Conservation (phyloP, 2,329 filamentous ascomycete species). For the Monosporascus ibericus region DNA sequence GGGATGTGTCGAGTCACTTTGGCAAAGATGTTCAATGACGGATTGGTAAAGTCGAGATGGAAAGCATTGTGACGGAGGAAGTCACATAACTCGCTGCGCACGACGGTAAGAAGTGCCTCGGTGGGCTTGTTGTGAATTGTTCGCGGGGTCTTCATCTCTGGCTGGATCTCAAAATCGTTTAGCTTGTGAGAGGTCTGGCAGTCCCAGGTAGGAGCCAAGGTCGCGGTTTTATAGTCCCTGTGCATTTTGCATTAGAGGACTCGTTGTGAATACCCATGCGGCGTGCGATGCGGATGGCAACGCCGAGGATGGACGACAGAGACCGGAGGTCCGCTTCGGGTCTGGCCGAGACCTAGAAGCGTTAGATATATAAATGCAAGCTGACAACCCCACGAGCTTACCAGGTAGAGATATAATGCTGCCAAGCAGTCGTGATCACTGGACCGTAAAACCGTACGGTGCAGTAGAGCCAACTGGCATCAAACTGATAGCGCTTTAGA, state of each 20-base stretch:
- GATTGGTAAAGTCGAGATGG: conserved; percentile 32
- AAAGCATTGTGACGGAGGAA: conserved; percentile 27
- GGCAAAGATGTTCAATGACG: conserved; percentile 51
- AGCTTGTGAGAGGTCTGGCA: conserved; percentile 37
- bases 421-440: conserved; percentile 48
- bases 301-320: conserved; percentile 44
- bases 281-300: conserved; percentile 51
- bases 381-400: conserved; percentile 21
- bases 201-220: conserved; percentile 32
- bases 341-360: conserved; percentile 40
- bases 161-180: conserved; percentile 39
- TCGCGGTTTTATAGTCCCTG: conserved; percentile 24
- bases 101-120: conserved; percentile 35
- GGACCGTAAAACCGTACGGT: conserved; percentile 42
- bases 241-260: conserved; percentile 17
- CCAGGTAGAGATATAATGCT: conserved; percentile 51
- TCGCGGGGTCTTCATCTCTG: conserved; percentile 32
- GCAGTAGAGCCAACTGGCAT: conserved; percentile 48
- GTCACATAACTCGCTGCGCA: conserved; percentile 35
- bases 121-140: conserved; percentile 23
- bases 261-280: conserved; percentile 51
- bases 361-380: background rate
- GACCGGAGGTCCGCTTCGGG: conserved; percentile 40
- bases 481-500: conserved; percentile 38
- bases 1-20: conserved; percentile 35